Evolutionary conservation across 1,139 yeast species (phyloP), one percentile per base, ranked within the genome.

Genomic region (Debaryomyces subglobosus): DNA sequence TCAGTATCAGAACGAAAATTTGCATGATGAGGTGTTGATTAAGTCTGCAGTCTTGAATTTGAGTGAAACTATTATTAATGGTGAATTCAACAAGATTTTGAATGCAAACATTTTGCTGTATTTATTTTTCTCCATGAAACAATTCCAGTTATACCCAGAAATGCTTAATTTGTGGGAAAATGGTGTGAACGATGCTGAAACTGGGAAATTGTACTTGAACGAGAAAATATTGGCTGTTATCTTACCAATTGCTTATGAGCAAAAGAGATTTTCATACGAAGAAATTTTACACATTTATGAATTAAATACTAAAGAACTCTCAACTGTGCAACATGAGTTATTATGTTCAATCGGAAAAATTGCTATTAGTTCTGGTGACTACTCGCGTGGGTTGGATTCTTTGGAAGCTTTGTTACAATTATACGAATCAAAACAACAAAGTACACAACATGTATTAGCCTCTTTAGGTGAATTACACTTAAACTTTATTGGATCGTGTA

Each of bases 401-500:
- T 66, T 76, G 54, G 80, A 76, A 60, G 59, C 62, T 6, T 62
- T 76, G 48, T 66, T 74, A 56, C 56, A 64, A 43, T 41, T 54
- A 6, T 68, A 63, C 51, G 77, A 68, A 52, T 44, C 50, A n/a
- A 49, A 54, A 30, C 50, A 48, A 21, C 46, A 57, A 15, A 50
- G 49, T 27, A 53, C 58, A 27, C 53, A 53, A n/a, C 53, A 55
- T 44, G 55, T 65, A 20, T 59, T 63, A 50, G 53, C 59, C 18
- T 62, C 69, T 2, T 66, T 76, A 52, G 67, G 74, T 42, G 88
- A 86, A 65, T 84, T 87, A 45, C 96, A 88, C 67, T 77, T 86
- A 54, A 79, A 88, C 2, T 90, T 91, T 60, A 85, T 91, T 60
- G 96, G 96, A 43, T 84, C 83, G 55, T 86, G 92, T 65, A 83